Conservation (phyloP, 371 early-diverging fungal species). For the Apophysomyces ossiformis region DNA sequence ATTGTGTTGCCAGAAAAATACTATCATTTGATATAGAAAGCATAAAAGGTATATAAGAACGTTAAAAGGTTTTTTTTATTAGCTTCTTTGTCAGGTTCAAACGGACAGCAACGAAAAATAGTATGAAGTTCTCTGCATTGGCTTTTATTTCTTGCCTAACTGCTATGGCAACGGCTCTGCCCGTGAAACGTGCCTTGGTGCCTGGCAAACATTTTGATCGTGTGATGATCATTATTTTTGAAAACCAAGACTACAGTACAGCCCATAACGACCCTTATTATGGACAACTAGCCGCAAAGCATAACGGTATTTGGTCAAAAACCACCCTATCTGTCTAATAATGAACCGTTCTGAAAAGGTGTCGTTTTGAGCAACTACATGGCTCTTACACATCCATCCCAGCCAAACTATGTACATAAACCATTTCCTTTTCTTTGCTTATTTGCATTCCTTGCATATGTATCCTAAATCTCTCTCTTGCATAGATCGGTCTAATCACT, state of each 20-base stretch:
- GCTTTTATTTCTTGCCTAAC: neutral
- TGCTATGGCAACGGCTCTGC: neutral
- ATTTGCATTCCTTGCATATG: neutral
- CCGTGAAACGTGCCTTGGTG: constrained; percentile 14
- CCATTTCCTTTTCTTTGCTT: constrained; percentile 40
- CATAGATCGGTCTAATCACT: constrained; percentile 13
- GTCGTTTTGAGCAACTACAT: constrained; percentile 47
- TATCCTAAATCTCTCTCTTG: neutral
- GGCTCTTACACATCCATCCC: constrained; percentile 39
- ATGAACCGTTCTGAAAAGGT: constrained; percentile 27
- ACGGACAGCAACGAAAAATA: neutral
- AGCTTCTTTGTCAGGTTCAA: neutral
- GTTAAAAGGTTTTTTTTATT: neutral
- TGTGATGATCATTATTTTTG: constrained; percentile 54
- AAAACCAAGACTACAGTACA: constrained; percentile 52
- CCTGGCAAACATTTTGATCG: constrained; percentile 49
- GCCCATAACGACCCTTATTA: constrained; percentile 45
- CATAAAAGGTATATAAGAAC: neutral
- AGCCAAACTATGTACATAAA: constrained; percentile 30
- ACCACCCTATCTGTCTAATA: constrained; percentile 23
- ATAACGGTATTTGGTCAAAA: constrained; percentile 33
- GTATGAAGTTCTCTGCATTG: neutral
- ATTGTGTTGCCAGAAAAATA: neutral
- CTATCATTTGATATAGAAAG: constrained; percentile 1
- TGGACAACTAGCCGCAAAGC: constrained; percentile 21